Base-by-base conservation (phyloP, 345 rosid genomes). In the Salix brachista region DNA sequence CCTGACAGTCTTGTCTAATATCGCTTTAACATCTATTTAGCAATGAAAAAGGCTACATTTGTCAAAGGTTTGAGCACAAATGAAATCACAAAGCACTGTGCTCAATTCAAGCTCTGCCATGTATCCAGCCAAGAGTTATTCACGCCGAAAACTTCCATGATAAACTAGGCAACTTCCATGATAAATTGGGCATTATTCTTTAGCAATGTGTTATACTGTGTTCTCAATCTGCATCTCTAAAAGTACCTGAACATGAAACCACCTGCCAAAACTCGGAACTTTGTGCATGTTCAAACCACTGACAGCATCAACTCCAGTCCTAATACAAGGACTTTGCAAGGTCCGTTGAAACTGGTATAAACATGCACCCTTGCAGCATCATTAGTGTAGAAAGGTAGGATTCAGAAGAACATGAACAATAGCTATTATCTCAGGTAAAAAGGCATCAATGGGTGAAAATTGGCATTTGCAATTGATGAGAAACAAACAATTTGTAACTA, bases 401-500 rank as follows among this genome's bases (percentile, higher is more conserved):
- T 41, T 36, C 41, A 69, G 62, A 21, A 60, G 60, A 77, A 21
- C 25, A 52, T 21, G 61, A 65, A 75, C 52, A 21, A 64, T n/a
- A 4, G 23, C 36, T 3, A 11, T 34, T 13, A 34, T 46, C 7
- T 41, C 48, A 26, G 10, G 1, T 21, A 50, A 30, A 9, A 6
- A 17, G n/a, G 13, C 12, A 42, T 14, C 26, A 3, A 10, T 9
- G 17, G 4, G 62, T 28, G 37, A 23, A 70, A 36, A 50, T 5
- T n/a, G 23, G 65, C 67, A 73, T 32, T 74, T 75, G 58, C 48
- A 30, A 66, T 56, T 17, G 32, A 73, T 70, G 62, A 52, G 34
- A 46, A 74, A 74, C 37, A 19, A 54, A 77, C 34, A 71, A 68
- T 70, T 26, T 65, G 25, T 70, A 66, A 54, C 30, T 67, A 36